Evolutionary conservation across 306 rosid species (phyloP).

Genomic region (Cucumis hystrix): DNA sequence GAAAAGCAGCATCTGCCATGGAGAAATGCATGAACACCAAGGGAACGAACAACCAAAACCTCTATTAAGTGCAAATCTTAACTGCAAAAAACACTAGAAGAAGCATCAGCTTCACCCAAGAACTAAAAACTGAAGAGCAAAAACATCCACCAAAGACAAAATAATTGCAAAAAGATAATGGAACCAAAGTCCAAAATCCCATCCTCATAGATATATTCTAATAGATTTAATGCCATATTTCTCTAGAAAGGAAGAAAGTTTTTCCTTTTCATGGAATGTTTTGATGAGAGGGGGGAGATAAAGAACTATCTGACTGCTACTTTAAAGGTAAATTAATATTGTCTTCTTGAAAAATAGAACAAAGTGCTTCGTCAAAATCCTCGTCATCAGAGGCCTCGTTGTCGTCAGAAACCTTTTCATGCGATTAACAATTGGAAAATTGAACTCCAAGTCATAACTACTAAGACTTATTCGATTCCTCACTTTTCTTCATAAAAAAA

Average conservation of each 20-base stretch:
- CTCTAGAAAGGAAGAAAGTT: background rate
- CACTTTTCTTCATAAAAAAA: background rate
- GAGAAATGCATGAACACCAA: background rate
- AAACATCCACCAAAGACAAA: background rate
- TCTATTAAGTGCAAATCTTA: background rate
- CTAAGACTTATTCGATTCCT: background rate
- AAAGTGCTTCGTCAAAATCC: background rate
- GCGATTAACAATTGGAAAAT: background rate
- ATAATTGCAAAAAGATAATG: background rate
- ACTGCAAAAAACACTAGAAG: background rate
- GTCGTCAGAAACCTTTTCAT: background rate
- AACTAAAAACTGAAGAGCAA: background rate
- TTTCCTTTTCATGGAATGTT: background rate
- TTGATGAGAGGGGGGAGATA: background rate
- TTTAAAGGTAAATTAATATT: background rate
- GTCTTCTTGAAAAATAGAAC: background rate
- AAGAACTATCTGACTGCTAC: background rate
- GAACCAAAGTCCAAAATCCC: background rate
- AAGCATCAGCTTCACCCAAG: background rate
- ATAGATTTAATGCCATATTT: background rate
- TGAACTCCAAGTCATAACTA: background rate
- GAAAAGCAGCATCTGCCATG: background rate
- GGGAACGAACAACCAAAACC: background rate
- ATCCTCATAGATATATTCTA: background rate
- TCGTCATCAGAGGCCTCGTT: background rate